A percentile compares a stretch with the other conserved stretches of the same genome.
These are phyloP conservation scores for Eruca vesicaria DNA, from an alignment of 441 rosid species.

Conservation along the genomic window DNA sequence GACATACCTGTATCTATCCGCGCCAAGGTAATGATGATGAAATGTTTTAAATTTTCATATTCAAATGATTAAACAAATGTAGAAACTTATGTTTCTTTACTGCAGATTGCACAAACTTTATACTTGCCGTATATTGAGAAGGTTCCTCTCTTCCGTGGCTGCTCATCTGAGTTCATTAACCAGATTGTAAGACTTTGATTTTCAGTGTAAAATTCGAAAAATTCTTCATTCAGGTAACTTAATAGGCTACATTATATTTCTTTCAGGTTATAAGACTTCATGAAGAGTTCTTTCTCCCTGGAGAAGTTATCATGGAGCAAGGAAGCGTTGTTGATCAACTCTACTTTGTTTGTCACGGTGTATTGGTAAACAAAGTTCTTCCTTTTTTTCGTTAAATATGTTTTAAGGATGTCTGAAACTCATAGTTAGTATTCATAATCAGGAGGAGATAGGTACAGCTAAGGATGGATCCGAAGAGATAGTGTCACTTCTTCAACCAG, in stretches of 20 bases:
- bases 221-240: neutral
- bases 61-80: constrained; percentile 2
- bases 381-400: constrained; percentile 33
- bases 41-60: neutral
- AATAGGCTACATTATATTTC: neutral
- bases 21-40: constrained; percentile 45
- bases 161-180: constrained; percentile 64
- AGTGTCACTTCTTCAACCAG: constrained; percentile 42
- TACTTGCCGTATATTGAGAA: constrained; percentile 59
- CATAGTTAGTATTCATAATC: neutral
- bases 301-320: constrained; percentile 77
- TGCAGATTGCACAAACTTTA: constrained; percentile 60
- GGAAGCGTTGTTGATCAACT: constrained; percentile 79
- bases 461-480: constrained; percentile 55
- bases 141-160: constrained; percentile 54
- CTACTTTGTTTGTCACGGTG: constrained; percentile 79
- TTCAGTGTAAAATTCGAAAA: neutral
- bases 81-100: constrained; percentile 26
- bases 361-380: constrained; percentile 63
- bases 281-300: constrained; percentile 86
- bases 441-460: constrained; percentile 66
- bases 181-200: constrained; percentile 52
- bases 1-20: constrained; percentile 70
- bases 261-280: constrained; percentile 71
- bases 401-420: constrained; percentile 3